Base-by-base conservation (phyloP, 75 land plant species). In the Chamaecyparis obtusa region DNA sequence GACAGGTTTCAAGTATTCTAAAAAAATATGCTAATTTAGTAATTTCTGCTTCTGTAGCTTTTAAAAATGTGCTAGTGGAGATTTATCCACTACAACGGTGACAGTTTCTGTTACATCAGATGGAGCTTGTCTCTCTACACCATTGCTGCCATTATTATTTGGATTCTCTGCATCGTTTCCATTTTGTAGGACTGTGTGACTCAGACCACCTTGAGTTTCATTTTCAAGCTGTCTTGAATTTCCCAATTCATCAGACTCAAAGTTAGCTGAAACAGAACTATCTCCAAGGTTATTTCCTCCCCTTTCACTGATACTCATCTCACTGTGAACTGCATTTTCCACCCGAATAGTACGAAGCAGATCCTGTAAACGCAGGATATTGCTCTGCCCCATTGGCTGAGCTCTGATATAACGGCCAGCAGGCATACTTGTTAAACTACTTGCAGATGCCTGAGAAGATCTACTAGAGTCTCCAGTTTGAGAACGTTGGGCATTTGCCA, bases 311-410 rank as follows among this genome's bases (percentile, higher is more conserved):
- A 55, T 84, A 36, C 35, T 56, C 13, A 36, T 84, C 37, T 84
- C 78, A 32, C 76, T 84, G 48, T 64, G 24, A 37, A 83, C 87
- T 14, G 85, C 86, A 87, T 93, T 92, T 56, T 87, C 96, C 21
- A 90, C 85, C 39, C 92, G 91, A n/a, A 94, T 89, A 9, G 88
- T 85, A 32, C 93, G 92, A 19, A 94, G 91, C 56, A 95, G 78
- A 21, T 93, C 93, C 75, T 91, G 96, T 86, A 95, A 79, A 57
- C 95, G 89, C 78, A 95, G 32, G 39, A 94, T 76, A 57, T 94
- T 94, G 89, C 95, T 92, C 85, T 94, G 95, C 35, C 93, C 92
- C 46, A 90, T 78, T 37, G 94, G 90, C 33, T 87, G 92, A n/a
- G 90, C 37, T 79, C 93, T 87, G 14, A 89, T 86, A 71, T 93